Percentiles rank a stretch among this genome's conserved stretches.
phyloP scores from a whole-genome alignment of 1,284 basidiomycete genomes.

The Papiliotrema terrestris region DNA sequence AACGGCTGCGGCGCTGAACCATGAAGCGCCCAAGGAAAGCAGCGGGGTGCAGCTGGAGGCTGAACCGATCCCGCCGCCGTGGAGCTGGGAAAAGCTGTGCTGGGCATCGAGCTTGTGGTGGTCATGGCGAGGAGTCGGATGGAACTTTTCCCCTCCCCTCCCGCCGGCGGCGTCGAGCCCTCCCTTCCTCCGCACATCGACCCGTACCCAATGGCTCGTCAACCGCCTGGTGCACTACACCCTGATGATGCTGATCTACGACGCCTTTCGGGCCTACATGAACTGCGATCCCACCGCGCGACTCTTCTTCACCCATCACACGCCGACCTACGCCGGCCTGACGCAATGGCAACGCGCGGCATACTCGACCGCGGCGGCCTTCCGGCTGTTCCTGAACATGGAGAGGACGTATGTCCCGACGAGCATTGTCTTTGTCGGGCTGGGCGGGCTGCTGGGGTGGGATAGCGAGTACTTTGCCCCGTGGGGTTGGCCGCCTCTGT shows the following conservation, averaged over 20 bases:
- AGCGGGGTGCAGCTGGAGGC: background rate
- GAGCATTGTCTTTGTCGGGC: conserved; percentile 7
- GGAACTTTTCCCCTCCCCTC: conserved; percentile 31
- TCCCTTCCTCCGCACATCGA: conserved; percentile 28
- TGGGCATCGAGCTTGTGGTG: conserved; percentile 34
- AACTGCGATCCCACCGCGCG: conserved; percentile 17
- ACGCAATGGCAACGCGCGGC: conserved; percentile 7
- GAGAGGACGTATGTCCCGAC: background rate
- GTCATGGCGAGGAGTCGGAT: conserved; percentile 40
- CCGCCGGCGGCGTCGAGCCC: conserved; percentile 14
- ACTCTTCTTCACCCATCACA: conserved; percentile 22
- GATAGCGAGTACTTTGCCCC: conserved; percentile 34
- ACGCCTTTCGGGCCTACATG: conserved; percentile 25
- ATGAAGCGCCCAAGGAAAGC: background rate
- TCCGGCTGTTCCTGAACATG: conserved; percentile 9
- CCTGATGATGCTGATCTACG: conserved; percentile 14
- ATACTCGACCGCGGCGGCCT: conserved; percentile 11
- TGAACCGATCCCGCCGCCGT: conserved; percentile 28
- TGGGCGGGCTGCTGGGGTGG: conserved; percentile 33
- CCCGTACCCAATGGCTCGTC: conserved; percentile 17
- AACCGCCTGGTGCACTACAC: conserved; percentile 7
- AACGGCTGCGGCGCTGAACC: too few species aligned
- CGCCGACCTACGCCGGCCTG: conserved; percentile 9
- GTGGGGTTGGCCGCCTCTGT: conserved; percentile 43
- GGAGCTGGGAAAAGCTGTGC: conserved; percentile 23